phyloP scores from a whole-genome alignment of 1,139 yeast genomes.

The Arxiozyma bovina region DNA sequence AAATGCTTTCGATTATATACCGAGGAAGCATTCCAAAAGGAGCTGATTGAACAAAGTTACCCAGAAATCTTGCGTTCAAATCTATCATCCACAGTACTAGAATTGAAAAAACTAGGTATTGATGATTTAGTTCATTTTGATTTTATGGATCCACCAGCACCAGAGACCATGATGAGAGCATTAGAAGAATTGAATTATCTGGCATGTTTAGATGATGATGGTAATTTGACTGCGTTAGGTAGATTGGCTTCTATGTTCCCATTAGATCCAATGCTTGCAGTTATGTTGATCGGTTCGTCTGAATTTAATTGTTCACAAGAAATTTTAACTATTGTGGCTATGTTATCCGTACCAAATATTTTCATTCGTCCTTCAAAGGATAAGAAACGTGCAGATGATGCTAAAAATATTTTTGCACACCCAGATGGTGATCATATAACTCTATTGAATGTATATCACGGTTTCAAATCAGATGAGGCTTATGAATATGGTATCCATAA shows the following conservation, averaged over 20 bases:
- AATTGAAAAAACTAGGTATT: constrained; percentile 84
- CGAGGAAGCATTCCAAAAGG: constrained; percentile 92
- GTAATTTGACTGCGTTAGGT: constrained; percentile 81
- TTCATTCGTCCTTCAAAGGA: constrained; percentile 89
- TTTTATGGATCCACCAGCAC: constrained; percentile 99
- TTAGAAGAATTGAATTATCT: constrained; percentile 88
- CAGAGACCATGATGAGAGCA: constrained; percentile 99
- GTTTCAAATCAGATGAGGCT: constrained; percentile 67
- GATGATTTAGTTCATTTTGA: constrained; percentile 96
- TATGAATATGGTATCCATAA: constrained; percentile 48
- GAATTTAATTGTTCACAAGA: constrained; percentile 84
- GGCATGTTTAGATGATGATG: constrained; percentile 85
- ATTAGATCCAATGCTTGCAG: constrained; percentile 90
- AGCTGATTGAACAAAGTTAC: constrained; percentile 86
- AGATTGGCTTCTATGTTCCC: constrained; percentile 89
- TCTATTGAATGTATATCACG: constrained; percentile 78
- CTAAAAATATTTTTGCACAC: constrained; percentile 80
- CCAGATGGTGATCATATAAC: constrained; percentile 95
- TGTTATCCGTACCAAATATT: constrained; percentile 88
- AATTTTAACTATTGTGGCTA: constrained; percentile 77
- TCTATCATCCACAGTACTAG: constrained; percentile 83
- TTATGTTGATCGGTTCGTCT: constrained; percentile 80
- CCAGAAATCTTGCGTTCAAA: constrained; percentile 92
- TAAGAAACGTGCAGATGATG: constrained; percentile 84
- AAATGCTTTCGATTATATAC: constrained; percentile 94